Conservation (phyloP, 202 grass and related monocot species). For the Thinopyrum obtusiflorum region DNA sequence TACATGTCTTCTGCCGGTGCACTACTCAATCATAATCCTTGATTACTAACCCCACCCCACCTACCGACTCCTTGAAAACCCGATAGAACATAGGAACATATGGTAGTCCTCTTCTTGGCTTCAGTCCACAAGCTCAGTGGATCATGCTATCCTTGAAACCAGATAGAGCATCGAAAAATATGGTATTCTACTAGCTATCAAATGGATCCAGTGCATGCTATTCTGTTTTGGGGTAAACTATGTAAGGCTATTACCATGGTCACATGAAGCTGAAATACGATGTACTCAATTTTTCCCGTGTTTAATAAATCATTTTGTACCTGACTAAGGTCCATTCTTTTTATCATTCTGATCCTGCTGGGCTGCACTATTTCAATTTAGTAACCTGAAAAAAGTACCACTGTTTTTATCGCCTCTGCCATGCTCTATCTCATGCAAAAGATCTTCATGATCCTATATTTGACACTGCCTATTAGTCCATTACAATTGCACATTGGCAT, state of each 20-base stretch:
- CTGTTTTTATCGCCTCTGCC: background rate
- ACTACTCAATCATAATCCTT: background rate
- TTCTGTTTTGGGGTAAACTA: background rate
- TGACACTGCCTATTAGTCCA: background rate
- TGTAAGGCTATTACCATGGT: background rate
- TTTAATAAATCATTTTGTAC: background rate
- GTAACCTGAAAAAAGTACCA: background rate
- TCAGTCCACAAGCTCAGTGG: background rate
- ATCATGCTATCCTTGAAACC: background rate
- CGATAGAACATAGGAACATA: background rate
- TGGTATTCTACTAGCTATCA: background rate
- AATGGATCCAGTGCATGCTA: background rate
- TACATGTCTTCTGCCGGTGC: background rate
- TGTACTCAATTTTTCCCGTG: background rate
- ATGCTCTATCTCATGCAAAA: conserved; percentile 1
- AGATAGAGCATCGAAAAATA: background rate
- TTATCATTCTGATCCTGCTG: conserved; percentile 1
- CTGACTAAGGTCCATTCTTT: background rate
- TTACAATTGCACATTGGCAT: conserved; percentile 16
- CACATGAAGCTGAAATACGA: background rate
- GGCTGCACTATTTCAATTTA: background rate
- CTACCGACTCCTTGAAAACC: background rate
- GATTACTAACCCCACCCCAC: background rate
- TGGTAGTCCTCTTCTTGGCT: background rate
- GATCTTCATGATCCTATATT: conserved; percentile 27